Evolutionary conservation across 495 filamentous ascomycete species (phyloP).

Genomic region (Neurospora discreta): DNA sequence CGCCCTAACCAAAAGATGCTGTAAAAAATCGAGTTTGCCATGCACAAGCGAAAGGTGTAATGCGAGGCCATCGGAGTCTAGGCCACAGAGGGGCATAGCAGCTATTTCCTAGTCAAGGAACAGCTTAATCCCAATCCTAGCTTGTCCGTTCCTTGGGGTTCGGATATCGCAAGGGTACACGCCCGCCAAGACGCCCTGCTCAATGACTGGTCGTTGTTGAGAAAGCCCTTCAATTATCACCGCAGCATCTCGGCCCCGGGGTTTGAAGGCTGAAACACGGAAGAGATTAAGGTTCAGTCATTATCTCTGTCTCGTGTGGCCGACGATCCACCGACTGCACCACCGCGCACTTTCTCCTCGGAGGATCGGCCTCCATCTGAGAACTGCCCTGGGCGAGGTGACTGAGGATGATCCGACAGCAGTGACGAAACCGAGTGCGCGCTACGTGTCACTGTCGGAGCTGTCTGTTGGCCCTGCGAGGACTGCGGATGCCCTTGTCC

Average conservation of each 20-base stretch:
- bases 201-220: not conserved
- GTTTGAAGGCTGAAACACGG: constrained; percentile 26
- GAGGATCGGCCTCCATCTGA: constrained; percentile 11
- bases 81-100: not conserved
- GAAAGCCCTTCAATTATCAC: not conserved
- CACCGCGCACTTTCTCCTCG: constrained; percentile 21
- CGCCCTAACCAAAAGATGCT: constrained; percentile 2
- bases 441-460: constrained; percentile 16
- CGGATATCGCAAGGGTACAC: not conserved
- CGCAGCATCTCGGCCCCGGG: constrained; percentile 6
- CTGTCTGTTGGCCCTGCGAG: constrained; percentile 5
- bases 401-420: constrained; percentile 31
- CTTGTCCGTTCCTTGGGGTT: not conserved
- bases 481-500: constrained; percentile 7
- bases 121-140: not conserved
- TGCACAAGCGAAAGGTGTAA: not conserved
- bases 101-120: not conserved
- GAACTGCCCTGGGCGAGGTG: constrained; percentile 20
- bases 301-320: constrained; percentile 25
- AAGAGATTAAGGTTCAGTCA: constrained; percentile 29
- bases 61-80: not conserved
- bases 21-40: not conserved
- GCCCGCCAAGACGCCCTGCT: not conserved
- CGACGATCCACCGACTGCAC: constrained; percentile 21
- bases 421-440: constrained; percentile 39